Base-by-base conservation (phyloP, 768 basidiomycete genomes). In the Hortiboletus flavorubellus region DNA sequence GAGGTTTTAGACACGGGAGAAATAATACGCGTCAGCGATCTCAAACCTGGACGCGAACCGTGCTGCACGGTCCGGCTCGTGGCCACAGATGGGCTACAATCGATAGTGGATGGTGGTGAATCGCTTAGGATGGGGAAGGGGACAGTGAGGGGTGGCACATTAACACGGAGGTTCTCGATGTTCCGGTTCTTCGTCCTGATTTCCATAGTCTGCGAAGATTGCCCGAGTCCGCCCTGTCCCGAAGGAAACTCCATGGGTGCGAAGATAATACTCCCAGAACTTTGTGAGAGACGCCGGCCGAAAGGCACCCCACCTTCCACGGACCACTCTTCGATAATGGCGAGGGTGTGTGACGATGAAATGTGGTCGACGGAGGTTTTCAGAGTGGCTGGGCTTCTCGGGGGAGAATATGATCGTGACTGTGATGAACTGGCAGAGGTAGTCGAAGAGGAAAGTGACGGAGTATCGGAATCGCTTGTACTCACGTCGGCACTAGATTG, bases 371-470 rank as follows among this genome's bases (percentile, higher is more conserved):
- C 7, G 8, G 75, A 69, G n/a, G 73, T 70, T 34, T 61, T 63
- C 8, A 73, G 54, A 55, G 64, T 66, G 8, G 59, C 69, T 21
- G 67, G 70, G 51, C 70, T 76, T 35, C 67, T 58, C 8, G 73
- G 74, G 8, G 68, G 77, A 58, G 59, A 61, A 66, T 60, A 58
- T 47, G 64, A 58, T 23, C 62, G 67, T 3, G 73, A 75, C 47
- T 64, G 69, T 4, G 64, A 64, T 5, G 76, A 78, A 49, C 74
- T 75, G 53, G 61, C 65, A 2, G 76, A 78, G 8, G 64, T 66
- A 40, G 60, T 68, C 30, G 75, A 78, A 46, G 77, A 77, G 31
- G 73, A 69, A 47, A 82, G 69, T 10, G 80, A 79, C n/a, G 78
- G 78, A n/a, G 75, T 76, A 54, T 79, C 78, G 47, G 75, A 77